These are phyloP conservation scores for Cladobotryum protrusum DNA, from an alignment of 2,329 filamentous ascomycete genomes.

Conservation along the genomic window DNA sequence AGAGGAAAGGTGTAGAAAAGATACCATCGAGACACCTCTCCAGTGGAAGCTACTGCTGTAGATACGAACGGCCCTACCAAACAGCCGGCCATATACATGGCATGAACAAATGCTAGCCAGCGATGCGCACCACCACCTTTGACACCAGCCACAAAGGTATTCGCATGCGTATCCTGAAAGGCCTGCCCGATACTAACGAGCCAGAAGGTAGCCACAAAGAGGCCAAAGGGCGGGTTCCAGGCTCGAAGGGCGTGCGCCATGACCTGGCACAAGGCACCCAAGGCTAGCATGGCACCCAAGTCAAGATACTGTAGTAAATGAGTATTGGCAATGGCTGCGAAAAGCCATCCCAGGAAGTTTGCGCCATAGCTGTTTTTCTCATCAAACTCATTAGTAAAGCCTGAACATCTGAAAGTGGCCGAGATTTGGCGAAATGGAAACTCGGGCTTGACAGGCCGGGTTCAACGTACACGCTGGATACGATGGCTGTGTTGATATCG, in stretches of 20 bases:
- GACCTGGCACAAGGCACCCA: constrained; percentile 52
- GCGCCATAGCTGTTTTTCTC: constrained; percentile 39
- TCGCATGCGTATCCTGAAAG: constrained; percentile 57
- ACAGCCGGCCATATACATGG: constrained; percentile 53
- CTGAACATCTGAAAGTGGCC: no score
- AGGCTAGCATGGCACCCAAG: constrained; percentile 49
- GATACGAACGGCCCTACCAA: constrained; percentile 51
- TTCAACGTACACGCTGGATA: constrained; percentile 42
- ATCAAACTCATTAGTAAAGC: neutral
- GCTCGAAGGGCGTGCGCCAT: constrained; percentile 47
- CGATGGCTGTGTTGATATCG: constrained; percentile 43
- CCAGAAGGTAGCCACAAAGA: constrained; percentile 54
- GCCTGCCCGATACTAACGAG: constrained; percentile 54
- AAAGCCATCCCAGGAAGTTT: constrained; percentile 54
- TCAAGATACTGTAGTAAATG: constrained; percentile 46
- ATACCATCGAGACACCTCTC: constrained; percentile 38
- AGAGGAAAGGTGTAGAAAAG: constrained; percentile 52
- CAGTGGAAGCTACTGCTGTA: constrained; percentile 41
- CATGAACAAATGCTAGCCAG: constrained; percentile 59
- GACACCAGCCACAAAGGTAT: constrained; percentile 51
- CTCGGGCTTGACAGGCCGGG: no score
- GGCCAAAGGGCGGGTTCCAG: constrained; percentile 50
- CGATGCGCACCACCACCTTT: constrained; percentile 41
- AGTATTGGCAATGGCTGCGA: constrained; percentile 51
- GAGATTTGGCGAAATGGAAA: no score